Percentiles rank a stretch among this genome's conserved stretches.
Conservation (phyloP, 345 rosid genomes). For the Lepidium sativum region DNA sequence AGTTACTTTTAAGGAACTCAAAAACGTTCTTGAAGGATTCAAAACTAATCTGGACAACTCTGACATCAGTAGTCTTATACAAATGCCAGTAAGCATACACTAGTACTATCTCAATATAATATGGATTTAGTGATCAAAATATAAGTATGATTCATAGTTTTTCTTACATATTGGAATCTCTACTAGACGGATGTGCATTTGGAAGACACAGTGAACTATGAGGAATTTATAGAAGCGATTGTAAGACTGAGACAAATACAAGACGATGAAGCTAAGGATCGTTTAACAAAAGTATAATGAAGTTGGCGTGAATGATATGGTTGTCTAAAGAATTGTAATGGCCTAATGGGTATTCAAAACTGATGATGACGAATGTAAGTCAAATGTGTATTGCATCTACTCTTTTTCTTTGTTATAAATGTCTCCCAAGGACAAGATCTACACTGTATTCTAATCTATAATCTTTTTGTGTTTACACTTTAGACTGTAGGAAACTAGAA, state of each 20-base stretch:
- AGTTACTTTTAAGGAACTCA: constrained; percentile 73
- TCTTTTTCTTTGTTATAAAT: background rate
- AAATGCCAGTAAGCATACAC: constrained; percentile 43
- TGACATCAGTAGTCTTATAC: constrained; percentile 59
- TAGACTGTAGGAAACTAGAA: constrained; percentile 11
- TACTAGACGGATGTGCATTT: constrained; percentile 67
- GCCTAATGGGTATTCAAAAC: constrained; percentile 38
- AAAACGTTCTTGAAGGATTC: constrained; percentile 52
- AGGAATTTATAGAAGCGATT: constrained; percentile 67
- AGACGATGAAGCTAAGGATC: constrained; percentile 56
- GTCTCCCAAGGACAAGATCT: background rate
- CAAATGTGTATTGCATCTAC: background rate
- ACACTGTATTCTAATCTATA: background rate
- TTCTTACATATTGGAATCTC: background rate
- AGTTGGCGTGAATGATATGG: constrained; percentile 43
- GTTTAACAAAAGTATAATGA: constrained; percentile 47
- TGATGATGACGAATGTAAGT: constrained; percentile 72
- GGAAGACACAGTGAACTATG: constrained; percentile 66
- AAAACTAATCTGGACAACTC: constrained; percentile 58
- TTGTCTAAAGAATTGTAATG: constrained; percentile 39
- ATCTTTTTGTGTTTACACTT: background rate
- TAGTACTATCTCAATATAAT: background rate
- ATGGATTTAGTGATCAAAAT: background rate
- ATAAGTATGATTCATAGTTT: background rate
- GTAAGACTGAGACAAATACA: constrained; percentile 48